Evolutionary conservation across 2,329 filamentous ascomycete genomes (phyloP).

Genomic region (Amylocarpus encephaloides): DNA sequence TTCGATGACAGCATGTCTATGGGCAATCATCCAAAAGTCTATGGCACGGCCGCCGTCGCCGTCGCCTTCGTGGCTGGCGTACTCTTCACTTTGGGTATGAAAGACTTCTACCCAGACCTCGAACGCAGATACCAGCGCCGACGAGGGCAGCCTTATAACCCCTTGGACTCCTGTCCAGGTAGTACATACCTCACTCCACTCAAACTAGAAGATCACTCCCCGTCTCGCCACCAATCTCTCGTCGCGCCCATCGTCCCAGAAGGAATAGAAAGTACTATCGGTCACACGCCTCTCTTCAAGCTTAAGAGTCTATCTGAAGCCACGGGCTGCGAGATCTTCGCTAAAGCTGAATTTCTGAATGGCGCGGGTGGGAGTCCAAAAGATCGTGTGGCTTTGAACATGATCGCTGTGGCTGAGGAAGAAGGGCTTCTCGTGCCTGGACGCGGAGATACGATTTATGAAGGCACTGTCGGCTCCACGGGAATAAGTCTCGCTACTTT

Average conservation of each 20-base stretch:
- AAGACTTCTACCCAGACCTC: slow-evolving; percentile 72
- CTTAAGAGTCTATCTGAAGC: slow-evolving; percentile 80
- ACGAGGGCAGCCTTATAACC: slow-evolving; percentile 26
- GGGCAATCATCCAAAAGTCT: slow-evolving; percentile 54
- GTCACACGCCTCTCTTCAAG: slow-evolving; percentile 82
- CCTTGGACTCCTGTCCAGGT: slow-evolving; percentile 22
- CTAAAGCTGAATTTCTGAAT: slow-evolving; percentile 94
- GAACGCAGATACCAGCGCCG: slow-evolving; percentile 55
- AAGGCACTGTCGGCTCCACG: slow-evolving; percentile 93
- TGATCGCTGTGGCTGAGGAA: slow-evolving; percentile 78
- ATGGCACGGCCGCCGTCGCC: slow-evolving; percentile 59
- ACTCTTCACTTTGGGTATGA: slow-evolving; percentile 68
- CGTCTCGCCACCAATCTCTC: slow-evolving; percentile 29
- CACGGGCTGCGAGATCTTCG: slow-evolving; percentile 83
- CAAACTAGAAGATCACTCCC: slow-evolving; percentile 50
- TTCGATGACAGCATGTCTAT: slow-evolving; percentile 45
- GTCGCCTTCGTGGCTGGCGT: slow-evolving; percentile 73
- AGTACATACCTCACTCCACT: slow-evolving; percentile 37
- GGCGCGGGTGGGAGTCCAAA: slow-evolving; percentile 91
- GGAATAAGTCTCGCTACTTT: slow-evolving; percentile 91
- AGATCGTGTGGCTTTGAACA: slow-evolving; percentile 85
- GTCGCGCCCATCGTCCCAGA: slow-evolving; percentile 47
- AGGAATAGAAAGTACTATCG: slow-evolving; percentile 87
- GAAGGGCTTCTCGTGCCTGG: slow-evolving; percentile 68
- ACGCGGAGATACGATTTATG: slow-evolving; percentile 90